phyloP scores from a whole-genome alignment of 2,329 filamentous ascomycete genomes.

The Diplodia seriata region DNA sequence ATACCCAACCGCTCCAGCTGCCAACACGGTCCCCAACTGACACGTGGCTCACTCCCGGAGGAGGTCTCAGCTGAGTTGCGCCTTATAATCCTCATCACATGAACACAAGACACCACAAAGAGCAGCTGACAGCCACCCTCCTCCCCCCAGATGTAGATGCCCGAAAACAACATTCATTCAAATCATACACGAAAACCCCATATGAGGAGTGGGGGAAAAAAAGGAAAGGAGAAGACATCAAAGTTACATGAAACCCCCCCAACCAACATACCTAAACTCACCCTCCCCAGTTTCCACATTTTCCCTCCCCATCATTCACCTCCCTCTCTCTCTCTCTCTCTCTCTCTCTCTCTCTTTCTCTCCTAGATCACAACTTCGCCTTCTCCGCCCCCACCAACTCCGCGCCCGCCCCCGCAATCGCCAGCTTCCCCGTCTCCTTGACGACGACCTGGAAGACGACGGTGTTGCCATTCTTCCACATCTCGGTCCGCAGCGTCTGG shows the following conservation, averaged over 20 bases:
- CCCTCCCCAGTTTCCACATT: not conserved
- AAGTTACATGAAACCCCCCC: not conserved
- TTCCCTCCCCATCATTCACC: not conserved
- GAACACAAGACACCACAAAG: not conserved
- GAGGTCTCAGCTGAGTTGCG: too few relatives aligned
- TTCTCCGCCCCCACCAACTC: slow-evolving; percentile 66
- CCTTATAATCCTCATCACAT: not conserved
- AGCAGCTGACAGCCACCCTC: not conserved
- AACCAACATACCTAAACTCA: not conserved
- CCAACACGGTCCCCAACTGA: too few relatives aligned
- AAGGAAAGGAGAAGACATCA: not conserved
- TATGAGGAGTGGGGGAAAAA: not conserved
- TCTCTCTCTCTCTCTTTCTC: not conserved
- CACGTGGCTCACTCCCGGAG: too few relatives aligned
- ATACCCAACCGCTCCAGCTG: too few relatives aligned
- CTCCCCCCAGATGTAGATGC: not conserved
- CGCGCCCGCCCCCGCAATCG: slow-evolving; percentile 79
- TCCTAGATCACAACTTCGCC: slow-evolving; percentile 42
- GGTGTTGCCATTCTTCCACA: slow-evolving; percentile 71
- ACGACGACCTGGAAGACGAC: slow-evolving; percentile 87
- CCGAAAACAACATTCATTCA: not conserved
- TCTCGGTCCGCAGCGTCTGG: slow-evolving; percentile 88
- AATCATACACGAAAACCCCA: not conserved
- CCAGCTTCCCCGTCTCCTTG: slow-evolving; percentile 90
- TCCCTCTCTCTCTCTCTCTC: not conserved